phyloP scores from a whole-genome alignment of 1,284 basidiomycete genomes.

The Malassezia equina region DNA sequence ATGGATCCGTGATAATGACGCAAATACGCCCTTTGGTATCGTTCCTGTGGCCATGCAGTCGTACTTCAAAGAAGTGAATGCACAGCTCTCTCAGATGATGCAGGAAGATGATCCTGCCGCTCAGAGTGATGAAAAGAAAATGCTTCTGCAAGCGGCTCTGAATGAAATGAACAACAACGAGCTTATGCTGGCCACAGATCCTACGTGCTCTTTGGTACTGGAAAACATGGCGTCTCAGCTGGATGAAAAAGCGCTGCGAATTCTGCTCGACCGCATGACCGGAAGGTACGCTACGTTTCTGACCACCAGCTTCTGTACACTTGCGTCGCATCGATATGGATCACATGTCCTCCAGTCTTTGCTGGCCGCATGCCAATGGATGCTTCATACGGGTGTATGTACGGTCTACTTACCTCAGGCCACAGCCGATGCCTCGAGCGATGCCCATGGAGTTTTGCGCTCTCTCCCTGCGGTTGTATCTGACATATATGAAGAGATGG shows the following conservation, averaged over 20 bases:
- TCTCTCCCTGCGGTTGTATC: slow-evolving; percentile 5
- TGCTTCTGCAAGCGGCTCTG: slow-evolving; percentile 39
- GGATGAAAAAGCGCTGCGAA: slow-evolving; percentile 28
- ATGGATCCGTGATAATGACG: slow-evolving; percentile 10
- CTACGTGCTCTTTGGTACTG: slow-evolving; percentile 37
- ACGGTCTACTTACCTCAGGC: neutral
- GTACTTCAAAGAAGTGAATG: slow-evolving; percentile 18
- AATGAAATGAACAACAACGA: slow-evolving; percentile 41
- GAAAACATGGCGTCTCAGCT: slow-evolving; percentile 32
- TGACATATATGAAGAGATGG: slow-evolving; percentile 13
- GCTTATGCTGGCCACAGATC: slow-evolving; percentile 38
- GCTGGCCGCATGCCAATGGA: slow-evolving; percentile 15
- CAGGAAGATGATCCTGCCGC: slow-evolving; percentile 12
- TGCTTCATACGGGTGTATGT: neutral
- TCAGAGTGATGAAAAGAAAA: slow-evolving; percentile 24
- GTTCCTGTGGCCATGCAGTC: slow-evolving; percentile 13
- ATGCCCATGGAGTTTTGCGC: slow-evolving; percentile 5
- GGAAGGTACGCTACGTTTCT: slow-evolving; percentile 22
- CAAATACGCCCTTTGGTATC: slow-evolving; percentile 14
- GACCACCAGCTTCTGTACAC: slow-evolving; percentile 16
- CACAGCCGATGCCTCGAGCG: neutral
- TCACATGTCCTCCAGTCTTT: slow-evolving; percentile 42
- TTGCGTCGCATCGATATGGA: slow-evolving; percentile 40
- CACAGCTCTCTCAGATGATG: neutral
- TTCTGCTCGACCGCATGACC: slow-evolving; percentile 39